Conservation (phyloP, 345 rosid species). For the Mangifera indica region DNA sequence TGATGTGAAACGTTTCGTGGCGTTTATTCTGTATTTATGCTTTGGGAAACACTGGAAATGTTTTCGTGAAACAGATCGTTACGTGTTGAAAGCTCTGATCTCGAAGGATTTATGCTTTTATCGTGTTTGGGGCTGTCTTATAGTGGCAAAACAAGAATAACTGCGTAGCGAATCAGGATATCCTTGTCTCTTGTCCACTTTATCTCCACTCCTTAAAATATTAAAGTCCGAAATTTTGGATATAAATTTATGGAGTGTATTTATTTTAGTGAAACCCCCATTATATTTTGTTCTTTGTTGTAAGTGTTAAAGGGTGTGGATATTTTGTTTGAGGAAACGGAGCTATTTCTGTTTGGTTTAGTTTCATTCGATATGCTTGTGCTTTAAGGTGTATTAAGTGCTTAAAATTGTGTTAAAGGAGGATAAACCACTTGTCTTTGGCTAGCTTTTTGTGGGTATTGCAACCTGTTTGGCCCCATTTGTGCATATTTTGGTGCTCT, state of each 20-base stretch:
- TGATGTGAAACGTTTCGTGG: slow-evolving; percentile 14
- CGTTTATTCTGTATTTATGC: slow-evolving; percentile 5
- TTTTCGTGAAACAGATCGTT: slow-evolving; percentile 46
- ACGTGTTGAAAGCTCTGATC: slow-evolving; percentile 62
- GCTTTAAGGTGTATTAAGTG: background rate
- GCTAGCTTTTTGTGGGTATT: background rate
- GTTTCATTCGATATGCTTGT: background rate
- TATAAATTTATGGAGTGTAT: background rate
- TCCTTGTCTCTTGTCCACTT: slow-evolving; percentile 40
- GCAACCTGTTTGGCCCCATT: background rate
- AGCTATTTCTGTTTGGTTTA: background rate
- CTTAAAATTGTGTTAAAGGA: background rate
- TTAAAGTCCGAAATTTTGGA: slow-evolving; percentile 15
- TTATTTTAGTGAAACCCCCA: slow-evolving; percentile 11
- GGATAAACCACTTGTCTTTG: background rate
- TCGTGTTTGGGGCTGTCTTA: slow-evolving; percentile 60
- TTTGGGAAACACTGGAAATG: background rate
- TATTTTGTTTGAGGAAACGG: background rate
- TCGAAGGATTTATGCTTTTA: slow-evolving; percentile 49
- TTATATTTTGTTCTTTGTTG: background rate
- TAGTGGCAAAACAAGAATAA: slow-evolving; percentile 42
- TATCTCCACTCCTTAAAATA: slow-evolving; percentile 25
- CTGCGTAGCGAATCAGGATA: slow-evolving; percentile 36
- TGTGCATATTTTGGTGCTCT: background rate
- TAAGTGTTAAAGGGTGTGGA: slow-evolving; percentile 3